Evolutionary conservation across 106 monocot genomes (phyloP).

Genomic region (Phalaenopsis equestris): DNA sequence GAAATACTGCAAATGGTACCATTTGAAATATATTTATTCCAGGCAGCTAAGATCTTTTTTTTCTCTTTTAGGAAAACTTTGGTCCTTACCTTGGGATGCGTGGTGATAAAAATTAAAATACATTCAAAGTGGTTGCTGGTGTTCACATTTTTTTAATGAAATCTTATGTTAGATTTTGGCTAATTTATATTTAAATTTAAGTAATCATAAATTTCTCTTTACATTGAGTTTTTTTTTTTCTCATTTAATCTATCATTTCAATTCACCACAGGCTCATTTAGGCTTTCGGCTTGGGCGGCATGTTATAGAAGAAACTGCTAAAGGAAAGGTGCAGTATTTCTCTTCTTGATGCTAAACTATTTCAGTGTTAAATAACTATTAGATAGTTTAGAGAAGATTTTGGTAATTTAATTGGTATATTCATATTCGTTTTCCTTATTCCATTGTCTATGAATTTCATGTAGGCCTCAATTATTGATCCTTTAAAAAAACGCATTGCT

Average conservation of each 20-base stretch:
- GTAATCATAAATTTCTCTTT: background rate
- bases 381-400: background rate
- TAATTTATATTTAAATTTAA: background rate
- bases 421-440: background rate
- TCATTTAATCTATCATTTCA: background rate
- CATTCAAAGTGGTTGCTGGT: background rate
- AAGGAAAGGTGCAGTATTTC: slow-evolving; percentile 39
- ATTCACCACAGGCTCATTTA: slow-evolving; percentile 33
- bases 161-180: background rate
- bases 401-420: background rate
- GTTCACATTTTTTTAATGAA: background rate
- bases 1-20: slow-evolving; percentile 46
- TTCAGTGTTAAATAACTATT: background rate
- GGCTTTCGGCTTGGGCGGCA: slow-evolving; percentile 39
- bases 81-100: background rate
- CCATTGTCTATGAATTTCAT: background rate
- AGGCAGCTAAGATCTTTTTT: background rate
- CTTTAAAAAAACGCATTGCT: slow-evolving; percentile 26
- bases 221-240: background rate
- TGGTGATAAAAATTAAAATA: background rate
- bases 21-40: background rate
- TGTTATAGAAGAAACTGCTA: slow-evolving; percentile 40
- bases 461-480: slow-evolving; percentile 50
- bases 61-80: background rate
- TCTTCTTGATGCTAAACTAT: background rate